Percentiles rank a stretch among this genome's conserved stretches.
phyloP scores from a whole-genome alignment of 2,329 filamentous ascomycete species.

The Aspergillus sp. region DNA sequence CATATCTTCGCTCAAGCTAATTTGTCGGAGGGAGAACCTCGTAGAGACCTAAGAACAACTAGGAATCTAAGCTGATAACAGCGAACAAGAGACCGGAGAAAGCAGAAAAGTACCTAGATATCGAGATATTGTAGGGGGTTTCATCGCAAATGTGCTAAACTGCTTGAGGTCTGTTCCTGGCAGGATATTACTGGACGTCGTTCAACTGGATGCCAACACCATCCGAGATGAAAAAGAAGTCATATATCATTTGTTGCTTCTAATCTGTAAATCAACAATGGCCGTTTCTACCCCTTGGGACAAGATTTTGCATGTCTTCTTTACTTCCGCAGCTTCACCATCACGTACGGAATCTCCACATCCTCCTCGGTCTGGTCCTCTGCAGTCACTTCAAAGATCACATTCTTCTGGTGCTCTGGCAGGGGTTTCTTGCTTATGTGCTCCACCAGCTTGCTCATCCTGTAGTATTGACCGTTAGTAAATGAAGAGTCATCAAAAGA shows the following conservation, averaged over 20 bases:
- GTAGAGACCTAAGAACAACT: no score
- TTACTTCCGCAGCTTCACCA: conserved; percentile 66
- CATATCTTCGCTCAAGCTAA: no score
- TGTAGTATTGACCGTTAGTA: conserved; percentile 41
- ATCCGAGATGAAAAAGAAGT: no score
- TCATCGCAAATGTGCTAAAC: no score
- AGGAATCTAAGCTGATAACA: neutral
- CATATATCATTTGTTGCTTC: no score
- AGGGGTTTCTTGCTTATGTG: conserved; percentile 88
- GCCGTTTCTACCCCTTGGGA: neutral
- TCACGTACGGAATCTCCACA: conserved; percentile 95
- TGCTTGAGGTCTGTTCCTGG: no score
- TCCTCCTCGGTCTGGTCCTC: conserved; percentile 89
- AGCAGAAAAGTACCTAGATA: no score
- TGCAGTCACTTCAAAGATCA: conserved; percentile 94
- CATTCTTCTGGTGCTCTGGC: conserved; percentile 85
- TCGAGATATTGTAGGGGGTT: no score
- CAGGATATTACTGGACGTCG: no score
- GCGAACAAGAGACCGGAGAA: neutral
- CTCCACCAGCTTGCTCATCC: conserved; percentile 84
- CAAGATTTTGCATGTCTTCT: neutral
- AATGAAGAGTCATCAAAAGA: neutral
- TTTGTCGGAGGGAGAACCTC: no score
- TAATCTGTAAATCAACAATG: neutral
- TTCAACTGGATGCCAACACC: no score